These are phyloP conservation scores for Choiromyces venosus DNA, from an alignment of 495 filamentous ascomycete genomes.

Conservation along the genomic window DNA sequence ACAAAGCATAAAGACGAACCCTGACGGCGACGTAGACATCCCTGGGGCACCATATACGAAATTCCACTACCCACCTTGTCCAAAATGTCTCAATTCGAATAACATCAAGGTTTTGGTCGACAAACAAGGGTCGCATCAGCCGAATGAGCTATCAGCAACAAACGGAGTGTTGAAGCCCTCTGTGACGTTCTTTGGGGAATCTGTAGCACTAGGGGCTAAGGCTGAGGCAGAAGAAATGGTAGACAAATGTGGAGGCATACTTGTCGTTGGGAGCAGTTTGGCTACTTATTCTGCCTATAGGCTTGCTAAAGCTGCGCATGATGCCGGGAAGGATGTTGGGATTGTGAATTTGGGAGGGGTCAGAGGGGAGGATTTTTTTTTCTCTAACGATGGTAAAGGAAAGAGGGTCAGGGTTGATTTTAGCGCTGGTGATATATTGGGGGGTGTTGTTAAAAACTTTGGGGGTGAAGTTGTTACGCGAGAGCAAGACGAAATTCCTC, in stretches of 20 bases:
- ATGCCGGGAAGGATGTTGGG: slow-evolving; percentile 75
- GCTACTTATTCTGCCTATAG: slow-evolving; percentile 95
- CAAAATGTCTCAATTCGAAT: slow-evolving; percentile 65
- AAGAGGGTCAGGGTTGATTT: slow-evolving; percentile 36
- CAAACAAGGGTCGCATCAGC: slow-evolving; percentile 59
- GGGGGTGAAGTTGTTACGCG: neutral
- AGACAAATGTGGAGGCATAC: slow-evolving; percentile 63
- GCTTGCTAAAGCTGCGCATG: slow-evolving; percentile 73
- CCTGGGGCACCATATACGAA: slow-evolving; percentile 78
- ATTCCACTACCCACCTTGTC: slow-evolving; percentile 88
- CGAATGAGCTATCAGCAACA: slow-evolving; percentile 4
- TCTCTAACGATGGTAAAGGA: slow-evolving; percentile 42
- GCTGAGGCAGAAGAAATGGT: slow-evolving; percentile 71
- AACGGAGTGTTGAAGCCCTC: slow-evolving; percentile 68
- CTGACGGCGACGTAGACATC: slow-evolving; percentile 93
- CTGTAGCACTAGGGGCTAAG: slow-evolving; percentile 63
- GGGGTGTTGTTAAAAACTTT: slow-evolving; percentile 28
- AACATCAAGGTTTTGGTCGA: slow-evolving; percentile 63
- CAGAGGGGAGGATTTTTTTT: slow-evolving; percentile 68
- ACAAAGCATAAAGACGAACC: slow-evolving; percentile 75
- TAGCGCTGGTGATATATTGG: slow-evolving; percentile 27
- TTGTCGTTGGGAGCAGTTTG: slow-evolving; percentile 81
- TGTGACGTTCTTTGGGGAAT: slow-evolving; percentile 95
- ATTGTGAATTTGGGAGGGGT: slow-evolving; percentile 80
- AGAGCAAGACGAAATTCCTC: neutral